Percentiles rank a stretch among this genome's conserved stretches.
Evolutionary conservation across 148 eudicot genomes (phyloP).

Genomic region (Silene conica): DNA sequence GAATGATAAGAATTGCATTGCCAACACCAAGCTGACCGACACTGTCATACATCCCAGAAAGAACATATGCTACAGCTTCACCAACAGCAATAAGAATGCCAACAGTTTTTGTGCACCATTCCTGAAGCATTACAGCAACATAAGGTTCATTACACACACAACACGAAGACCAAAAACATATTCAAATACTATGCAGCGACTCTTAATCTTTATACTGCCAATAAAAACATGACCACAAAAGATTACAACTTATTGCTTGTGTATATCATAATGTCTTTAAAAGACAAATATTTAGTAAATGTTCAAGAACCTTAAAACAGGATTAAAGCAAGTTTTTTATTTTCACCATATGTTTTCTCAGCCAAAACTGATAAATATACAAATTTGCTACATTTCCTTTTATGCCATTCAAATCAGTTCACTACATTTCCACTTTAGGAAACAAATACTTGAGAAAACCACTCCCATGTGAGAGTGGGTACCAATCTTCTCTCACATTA

Average conservation of each 20-base stretch:
- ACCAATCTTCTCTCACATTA: too few relatives aligned
- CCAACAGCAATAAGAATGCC: conserved; percentile 72
- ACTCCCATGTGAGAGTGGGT: too few relatives aligned
- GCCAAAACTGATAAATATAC: not conserved
- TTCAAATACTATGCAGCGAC: not conserved
- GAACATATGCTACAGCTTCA: conserved; percentile 75
- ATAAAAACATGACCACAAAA: too few relatives aligned
- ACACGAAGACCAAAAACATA: not conserved
- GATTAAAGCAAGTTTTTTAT: not conserved
- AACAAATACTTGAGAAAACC: too few relatives aligned
- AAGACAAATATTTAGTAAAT: not conserved
- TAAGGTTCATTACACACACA: conserved; percentile 1
- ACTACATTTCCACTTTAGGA: too few relatives aligned
- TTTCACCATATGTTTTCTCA: not conserved
- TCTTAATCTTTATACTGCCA: not conserved
- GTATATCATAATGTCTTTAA: not conserved
- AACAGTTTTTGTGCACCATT: conserved; percentile 78
- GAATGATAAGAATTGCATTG: conserved; percentile 60
- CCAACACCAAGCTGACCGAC: conserved; percentile 37
- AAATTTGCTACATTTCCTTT: too few relatives aligned
- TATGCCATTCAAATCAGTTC: too few relatives aligned
- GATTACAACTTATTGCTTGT: not conserved
- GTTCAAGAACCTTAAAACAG: conserved; percentile 1
- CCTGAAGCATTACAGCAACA: conserved; percentile 22
- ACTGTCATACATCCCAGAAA: conserved; percentile 79